Percentiles rank a stretch among this genome's conserved stretches.
Evolutionary conservation across 1,139 yeast species (phyloP).

Genomic region (Diutina rugosa): DNA sequence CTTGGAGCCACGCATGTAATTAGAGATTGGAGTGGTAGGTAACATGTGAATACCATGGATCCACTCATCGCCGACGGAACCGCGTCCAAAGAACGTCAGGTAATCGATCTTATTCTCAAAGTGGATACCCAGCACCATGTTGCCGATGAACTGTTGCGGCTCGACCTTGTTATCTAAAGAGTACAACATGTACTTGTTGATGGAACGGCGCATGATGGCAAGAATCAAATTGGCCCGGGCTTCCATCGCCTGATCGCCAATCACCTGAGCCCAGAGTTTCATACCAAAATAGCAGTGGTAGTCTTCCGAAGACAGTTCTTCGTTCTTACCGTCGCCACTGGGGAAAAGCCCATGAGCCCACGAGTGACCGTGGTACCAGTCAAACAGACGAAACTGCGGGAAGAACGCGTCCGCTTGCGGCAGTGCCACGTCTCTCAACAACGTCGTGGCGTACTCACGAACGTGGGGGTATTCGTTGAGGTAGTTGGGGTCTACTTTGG

Average conservation of each 20-base stretch:
- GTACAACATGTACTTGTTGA: constrained; percentile 32
- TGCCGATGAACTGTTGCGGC: constrained; percentile 23
- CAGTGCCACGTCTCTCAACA: constrained; percentile 7
- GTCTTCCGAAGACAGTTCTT: constrained; percentile 34
- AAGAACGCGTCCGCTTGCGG: constrained; percentile 10
- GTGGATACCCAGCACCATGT: constrained; percentile 32
- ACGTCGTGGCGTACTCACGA: constrained; percentile 5
- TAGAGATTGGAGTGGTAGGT: constrained; percentile 31
- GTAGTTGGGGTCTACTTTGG: constrained; percentile 3
- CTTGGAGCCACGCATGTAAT: constrained; percentile 20
- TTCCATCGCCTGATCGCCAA: constrained; percentile 23
- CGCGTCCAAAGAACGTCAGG: constrained; percentile 32
- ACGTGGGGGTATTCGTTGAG: neutral
- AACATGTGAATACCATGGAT: constrained; percentile 37
- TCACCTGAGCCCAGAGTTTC: constrained; percentile 24
- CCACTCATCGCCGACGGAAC: constrained; percentile 30
- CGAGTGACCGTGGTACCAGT: constrained; percentile 35
- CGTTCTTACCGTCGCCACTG: constrained; percentile 34
- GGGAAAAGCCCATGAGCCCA: constrained; percentile 35
- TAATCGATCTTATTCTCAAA: constrained; percentile 34
- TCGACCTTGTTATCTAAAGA: constrained; percentile 25
- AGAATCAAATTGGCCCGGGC: constrained; percentile 27
- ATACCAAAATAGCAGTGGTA: constrained; percentile 32
- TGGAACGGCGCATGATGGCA: constrained; percentile 26
- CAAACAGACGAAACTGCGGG: constrained; percentile 30